A percentile compares a stretch with the other conserved stretches of the same genome.
These are phyloP conservation scores for Elaeagnus macrophylla DNA, from an alignment of 306 rosid species.

Conservation along the genomic window DNA sequence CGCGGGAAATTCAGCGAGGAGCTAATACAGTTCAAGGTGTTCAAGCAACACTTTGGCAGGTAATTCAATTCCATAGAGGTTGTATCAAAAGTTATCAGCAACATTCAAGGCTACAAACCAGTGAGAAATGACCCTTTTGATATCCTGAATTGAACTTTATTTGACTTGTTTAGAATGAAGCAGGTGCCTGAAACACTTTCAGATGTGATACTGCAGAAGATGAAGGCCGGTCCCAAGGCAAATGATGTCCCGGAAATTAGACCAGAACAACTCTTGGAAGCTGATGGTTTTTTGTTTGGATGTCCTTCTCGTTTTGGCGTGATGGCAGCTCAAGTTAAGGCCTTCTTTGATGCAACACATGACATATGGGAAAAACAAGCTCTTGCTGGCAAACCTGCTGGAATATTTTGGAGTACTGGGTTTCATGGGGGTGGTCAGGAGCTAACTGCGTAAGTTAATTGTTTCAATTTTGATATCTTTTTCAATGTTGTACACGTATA, in stretches of 20 bases:
- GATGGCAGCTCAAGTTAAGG: slow-evolving; percentile 82
- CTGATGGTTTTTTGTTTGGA: slow-evolving; percentile 82
- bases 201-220: slow-evolving; percentile 46
- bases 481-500: not conserved
- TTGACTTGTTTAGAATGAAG: slow-evolving; percentile 29
- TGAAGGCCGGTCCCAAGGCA: slow-evolving; percentile 68
- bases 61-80: slow-evolving; percentile 17
- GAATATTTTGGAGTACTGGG: slow-evolving; percentile 96
- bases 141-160: slow-evolving; percentile 5
- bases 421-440: slow-evolving; percentile 95
- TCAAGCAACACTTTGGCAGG: slow-evolving; percentile 86
- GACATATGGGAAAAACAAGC: slow-evolving; percentile 73
- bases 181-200: slow-evolving; percentile 83
- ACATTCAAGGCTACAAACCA: not conserved
- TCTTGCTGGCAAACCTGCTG: slow-evolving; percentile 95
- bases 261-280: slow-evolving; percentile 76
- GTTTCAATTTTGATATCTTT: not conserved
- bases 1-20: slow-evolving; percentile 67
- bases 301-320: slow-evolving; percentile 94
- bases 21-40: slow-evolving; percentile 77
- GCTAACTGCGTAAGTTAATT: slow-evolving; percentile 67
- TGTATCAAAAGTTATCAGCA: slow-evolving; percentile 9
- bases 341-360: slow-evolving; percentile 70
- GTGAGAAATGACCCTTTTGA: slow-evolving; percentile 1
- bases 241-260: slow-evolving; percentile 62